These are phyloP conservation scores for Daldinia concentrica DNA, from an alignment of 495 filamentous ascomycete species.

Conservation along the genomic window DNA sequence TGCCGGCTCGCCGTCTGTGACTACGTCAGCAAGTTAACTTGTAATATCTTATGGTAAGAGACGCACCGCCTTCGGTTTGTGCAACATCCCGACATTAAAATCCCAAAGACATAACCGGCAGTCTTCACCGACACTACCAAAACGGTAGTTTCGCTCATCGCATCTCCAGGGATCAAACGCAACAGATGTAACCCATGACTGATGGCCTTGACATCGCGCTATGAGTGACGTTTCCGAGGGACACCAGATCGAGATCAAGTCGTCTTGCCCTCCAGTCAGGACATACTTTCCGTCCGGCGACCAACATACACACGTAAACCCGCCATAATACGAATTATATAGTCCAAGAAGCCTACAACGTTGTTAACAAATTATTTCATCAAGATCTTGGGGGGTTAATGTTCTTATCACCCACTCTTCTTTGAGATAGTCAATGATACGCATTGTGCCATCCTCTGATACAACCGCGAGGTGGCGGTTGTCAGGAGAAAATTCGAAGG, in stretches of 20 bases:
- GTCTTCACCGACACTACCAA: constrained; percentile 96
- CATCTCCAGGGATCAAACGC: constrained; percentile 97
- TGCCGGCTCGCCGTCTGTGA: constrained; percentile 62
- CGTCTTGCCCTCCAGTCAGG: constrained; percentile 94
- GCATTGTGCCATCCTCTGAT: constrained; percentile 87
- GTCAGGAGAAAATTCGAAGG: constrained; percentile 89
- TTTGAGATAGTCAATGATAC: constrained; percentile 89
- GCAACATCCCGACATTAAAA: constrained; percentile 95
- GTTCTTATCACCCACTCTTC: constrained; percentile 72
- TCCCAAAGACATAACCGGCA: constrained; percentile 92
- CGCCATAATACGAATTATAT: constrained; percentile 92
- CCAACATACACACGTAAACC: constrained; percentile 92
- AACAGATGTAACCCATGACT: constrained; percentile 93
- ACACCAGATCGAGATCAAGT: constrained; percentile 93
- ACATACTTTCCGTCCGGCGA: constrained; percentile 97
- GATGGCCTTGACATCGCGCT: constrained; percentile 89
- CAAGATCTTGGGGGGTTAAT: not conserved
- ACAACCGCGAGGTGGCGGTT: constrained; percentile 87
- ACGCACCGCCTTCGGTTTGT: constrained; percentile 74
- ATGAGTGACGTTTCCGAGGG: constrained; percentile 83
- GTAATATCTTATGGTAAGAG: not conserved
- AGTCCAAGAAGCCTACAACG: constrained; percentile 75
- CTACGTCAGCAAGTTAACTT: constrained; percentile 22
- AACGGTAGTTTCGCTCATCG: constrained; percentile 91
- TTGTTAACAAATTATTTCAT: not conserved